phyloP scores from a whole-genome alignment of 805 yeast species.

The Kodamaea hsintzibuensis region DNA sequence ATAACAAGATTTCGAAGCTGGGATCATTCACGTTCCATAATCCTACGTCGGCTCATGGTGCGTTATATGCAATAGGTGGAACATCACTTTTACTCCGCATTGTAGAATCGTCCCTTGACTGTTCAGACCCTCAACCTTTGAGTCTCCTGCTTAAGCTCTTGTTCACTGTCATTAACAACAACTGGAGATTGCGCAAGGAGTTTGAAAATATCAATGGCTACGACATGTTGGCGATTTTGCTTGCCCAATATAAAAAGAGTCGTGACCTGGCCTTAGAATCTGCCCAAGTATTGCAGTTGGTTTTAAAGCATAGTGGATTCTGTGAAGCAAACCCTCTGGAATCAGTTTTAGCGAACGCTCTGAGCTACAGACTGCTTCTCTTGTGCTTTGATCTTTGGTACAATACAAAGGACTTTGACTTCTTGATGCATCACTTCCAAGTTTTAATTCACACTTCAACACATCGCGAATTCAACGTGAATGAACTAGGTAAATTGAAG shows the following conservation, averaged over 20 bases:
- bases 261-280: conserved; percentile 12
- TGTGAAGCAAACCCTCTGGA: conserved; percentile 45
- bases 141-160: conserved; percentile 33
- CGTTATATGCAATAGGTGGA: conserved; percentile 53
- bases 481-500: conserved; percentile 54
- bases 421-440: conserved; percentile 58
- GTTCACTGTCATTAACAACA: conserved; percentile 43
- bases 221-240: conserved; percentile 53
- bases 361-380: conserved; percentile 51
- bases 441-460: conserved; percentile 32
- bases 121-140: conserved; percentile 6
- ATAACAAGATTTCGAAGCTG: neutral
- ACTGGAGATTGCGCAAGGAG: conserved; percentile 55
- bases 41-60: conserved; percentile 24
- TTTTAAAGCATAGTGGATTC: conserved; percentile 58
- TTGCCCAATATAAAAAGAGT: conserved; percentile 44
- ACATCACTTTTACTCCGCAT: conserved; percentile 45
- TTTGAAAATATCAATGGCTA: conserved; percentile 64
- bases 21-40: conserved; percentile 1
- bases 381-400: conserved; percentile 64
- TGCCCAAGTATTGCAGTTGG: conserved; percentile 8
- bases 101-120: conserved; percentile 46
- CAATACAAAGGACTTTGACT: conserved; percentile 57
- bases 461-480: conserved; percentile 50
- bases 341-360: conserved; percentile 56